Evolutionary conservation across 208 protist species (phyloP), one percentile per base, ranked within the genome.

Genomic region (Angomonas deanei): DNA sequence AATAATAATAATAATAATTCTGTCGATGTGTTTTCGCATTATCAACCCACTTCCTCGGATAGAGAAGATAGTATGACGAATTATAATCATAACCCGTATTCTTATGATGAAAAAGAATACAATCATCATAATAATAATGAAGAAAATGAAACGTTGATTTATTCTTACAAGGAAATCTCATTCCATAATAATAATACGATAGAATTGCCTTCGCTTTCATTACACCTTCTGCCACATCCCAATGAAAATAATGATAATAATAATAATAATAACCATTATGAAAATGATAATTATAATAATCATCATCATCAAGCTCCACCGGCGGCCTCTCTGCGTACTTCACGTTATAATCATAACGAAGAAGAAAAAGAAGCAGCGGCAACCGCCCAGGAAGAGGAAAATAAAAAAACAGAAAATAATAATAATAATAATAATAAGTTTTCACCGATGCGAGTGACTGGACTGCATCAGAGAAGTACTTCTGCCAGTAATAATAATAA

Each of bases 1-100:
- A 42, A 42, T 42, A 42, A 42, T 42, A 42, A 42, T 42, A 42
- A 42, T 42, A 42, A 42, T 42, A 42, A 42, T 15, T 42, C 36
- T n/a, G n/a, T n/a, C n/a, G n/a, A n/a, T n/a, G n/a, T 42, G 11
- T 42, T 42, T 42, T 15, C 15, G 8, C 36, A 42, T 42, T 15
- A 15, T 42, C 36, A 42, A n/a, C 36, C 11, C 36, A n/a, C 36
- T n/a, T 42, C 36, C 15, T 42, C 36, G 8, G 36, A 42, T n/a
- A 42, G 36, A 42, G 36, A 42, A 42, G 36, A 42, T 42, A n/a
- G 11, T 42, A n/a, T 42, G 15, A n/a, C 8, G 8, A 42, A 42
- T 42, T n/a, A 42, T 42, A 42, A 42, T 42, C 8, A 42, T 42
- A 42, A 42, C 15, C 8, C 8, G 8, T n/a, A 42, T 42, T 42